phyloP scores from a whole-genome alignment of 1,139 yeast genomes.

The Magnusiomyces fungicola region DNA sequence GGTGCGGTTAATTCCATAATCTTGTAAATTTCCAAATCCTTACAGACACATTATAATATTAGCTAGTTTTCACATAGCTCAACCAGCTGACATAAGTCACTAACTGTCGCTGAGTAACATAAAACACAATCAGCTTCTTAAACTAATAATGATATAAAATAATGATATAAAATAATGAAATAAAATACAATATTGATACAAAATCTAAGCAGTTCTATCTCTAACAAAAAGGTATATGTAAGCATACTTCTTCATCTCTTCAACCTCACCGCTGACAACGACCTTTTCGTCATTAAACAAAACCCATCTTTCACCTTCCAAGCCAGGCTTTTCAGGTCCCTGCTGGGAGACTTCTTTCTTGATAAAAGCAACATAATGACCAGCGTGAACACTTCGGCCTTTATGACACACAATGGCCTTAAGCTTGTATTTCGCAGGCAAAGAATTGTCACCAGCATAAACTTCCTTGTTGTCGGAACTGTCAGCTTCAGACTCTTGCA shows the following conservation, averaged over 20 bases:
- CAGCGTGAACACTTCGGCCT: conserved; percentile 90
- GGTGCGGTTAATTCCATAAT: no score
- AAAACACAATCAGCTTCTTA: no score
- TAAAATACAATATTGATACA: no score
- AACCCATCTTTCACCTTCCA: conserved; percentile 51
- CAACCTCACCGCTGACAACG: conserved; percentile 48
- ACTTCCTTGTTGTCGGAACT: conserved; percentile 4
- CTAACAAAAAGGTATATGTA: conserved; percentile 37
- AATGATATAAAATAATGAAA: no score
- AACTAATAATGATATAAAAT: no score
- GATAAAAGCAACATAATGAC: conserved; percentile 88
- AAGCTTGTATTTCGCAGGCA: conserved; percentile 43
- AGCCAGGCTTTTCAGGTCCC: conserved; percentile 25
- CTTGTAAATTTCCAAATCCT: no score
- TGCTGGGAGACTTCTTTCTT: conserved; percentile 34
- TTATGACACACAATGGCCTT: conserved; percentile 84
- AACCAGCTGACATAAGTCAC: no score
- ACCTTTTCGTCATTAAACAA: conserved; percentile 93
- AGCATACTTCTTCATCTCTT: conserved; percentile 53
- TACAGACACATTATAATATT: no score
- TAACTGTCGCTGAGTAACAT: no score
- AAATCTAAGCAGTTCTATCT: conserved; percentile 4
- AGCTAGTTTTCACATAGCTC: no score
- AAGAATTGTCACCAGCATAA: conserved; percentile 21
- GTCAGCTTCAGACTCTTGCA: conserved; percentile 18